Evolutionary conservation across 2,329 filamentous ascomycete species (phyloP).

Genomic region (Cucurbitaria berberidis): DNA sequence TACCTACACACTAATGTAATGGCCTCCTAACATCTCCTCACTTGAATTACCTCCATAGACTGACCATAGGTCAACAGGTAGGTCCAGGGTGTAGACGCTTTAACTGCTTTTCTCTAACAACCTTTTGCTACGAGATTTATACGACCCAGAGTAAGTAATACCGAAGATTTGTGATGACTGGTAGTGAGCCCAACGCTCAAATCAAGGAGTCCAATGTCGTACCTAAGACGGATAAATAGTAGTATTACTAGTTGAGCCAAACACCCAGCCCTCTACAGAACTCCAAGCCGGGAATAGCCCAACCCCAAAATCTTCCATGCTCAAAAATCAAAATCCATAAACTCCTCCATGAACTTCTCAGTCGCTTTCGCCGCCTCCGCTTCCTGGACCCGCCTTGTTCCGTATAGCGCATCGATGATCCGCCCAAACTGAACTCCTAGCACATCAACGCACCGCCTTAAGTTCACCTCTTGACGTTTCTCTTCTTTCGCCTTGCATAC

Average conservation of each 20-base stretch:
- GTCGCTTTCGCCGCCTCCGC: neutral
- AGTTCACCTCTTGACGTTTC: neutral
- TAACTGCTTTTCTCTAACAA: too few species aligned
- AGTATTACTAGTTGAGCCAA: too few species aligned
- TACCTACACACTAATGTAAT: neutral
- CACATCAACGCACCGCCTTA: neutral
- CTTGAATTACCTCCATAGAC: too few species aligned
- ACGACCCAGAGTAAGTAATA: too few species aligned
- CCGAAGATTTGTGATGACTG: too few species aligned
- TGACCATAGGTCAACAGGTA: too few species aligned
- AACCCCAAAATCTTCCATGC: neutral
- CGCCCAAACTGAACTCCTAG: neutral
- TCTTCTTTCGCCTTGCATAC: neutral
- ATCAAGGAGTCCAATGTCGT: too few species aligned
- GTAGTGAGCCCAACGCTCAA: too few species aligned
- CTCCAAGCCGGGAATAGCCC: neutral
- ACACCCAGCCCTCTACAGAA: neutral
- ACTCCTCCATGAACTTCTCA: constrained; percentile 6
- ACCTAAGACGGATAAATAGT: too few species aligned
- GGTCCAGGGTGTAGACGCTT: too few species aligned
- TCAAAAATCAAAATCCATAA: constrained; percentile 7
- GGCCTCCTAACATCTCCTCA: too few species aligned
- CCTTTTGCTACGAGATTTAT: too few species aligned
- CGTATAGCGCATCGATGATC: neutral
- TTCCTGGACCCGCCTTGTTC: neutral